Evolutionary conservation across 1,284 basidiomycete genomes (phyloP), one percentile per base, ranked within the genome.

Genomic region (Volvariella surrecta): DNA sequence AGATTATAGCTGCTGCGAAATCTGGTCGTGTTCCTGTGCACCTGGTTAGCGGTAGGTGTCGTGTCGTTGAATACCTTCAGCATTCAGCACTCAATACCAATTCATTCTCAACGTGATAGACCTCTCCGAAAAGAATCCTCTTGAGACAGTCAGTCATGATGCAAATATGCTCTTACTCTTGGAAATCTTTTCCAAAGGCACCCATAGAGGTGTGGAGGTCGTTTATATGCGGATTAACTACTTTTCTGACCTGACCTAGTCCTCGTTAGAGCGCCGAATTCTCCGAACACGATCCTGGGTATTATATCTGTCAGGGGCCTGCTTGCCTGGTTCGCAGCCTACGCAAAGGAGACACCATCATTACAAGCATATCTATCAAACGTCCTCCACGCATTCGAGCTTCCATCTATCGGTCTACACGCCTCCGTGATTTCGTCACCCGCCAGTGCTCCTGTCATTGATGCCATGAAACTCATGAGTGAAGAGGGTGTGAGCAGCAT

Each of bases 401-500:
- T 87, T 11, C 80, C 83, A 15, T 83, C 80, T 2, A 58, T 87
- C 4, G 70, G 77, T 50, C 64, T 85, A 20, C 74, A 77, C 50
- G 54, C 68, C 3, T 70, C 75, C 1, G 79, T 88, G 13, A 64
- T 87, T 8, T 71, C 79, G 3, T 62, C 75, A 7, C 68, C 68
- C 4, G 74, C 80, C 32, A 68, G 64, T 15, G 72, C 74, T 2
- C 68, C 70, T 16, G 78, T 87, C 15, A 63, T 87, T 24, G 79
- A 86, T 57, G 83, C 83, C 3, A 88, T 88, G 85, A 73, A 67
- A 46, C 64, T 82, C 21, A 87, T 88, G 85, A 85, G 82, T 53
- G 81, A 85, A 49, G 73, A 81, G 55, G 85, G 85, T 16, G 83
- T 88, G 30, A 85, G 85, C 56, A 85, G 80, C 51, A 66, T 87